Base-by-base conservation (phyloP, 345 rosid species). In the Lepidium sativum region DNA sequence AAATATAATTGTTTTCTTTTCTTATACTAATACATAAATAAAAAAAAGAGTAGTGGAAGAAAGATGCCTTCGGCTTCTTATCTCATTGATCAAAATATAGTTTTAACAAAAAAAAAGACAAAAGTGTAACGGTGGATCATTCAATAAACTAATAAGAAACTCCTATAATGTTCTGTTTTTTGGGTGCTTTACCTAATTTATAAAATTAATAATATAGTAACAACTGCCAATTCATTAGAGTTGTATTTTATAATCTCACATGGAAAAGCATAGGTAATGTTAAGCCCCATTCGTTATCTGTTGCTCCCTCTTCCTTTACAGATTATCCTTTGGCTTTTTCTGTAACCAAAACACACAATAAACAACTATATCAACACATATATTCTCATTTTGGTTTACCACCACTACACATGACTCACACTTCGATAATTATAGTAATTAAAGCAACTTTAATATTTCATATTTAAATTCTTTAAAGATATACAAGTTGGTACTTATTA, bases 51-150 rank as follows among this genome's bases (percentile, higher is more conserved):
- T 39, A 59, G 6, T 31, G 10, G 14, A 42, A 60, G 60, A 55
- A 55, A 71, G 44, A 63, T 63, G 75, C 70, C 75, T 71, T 71
- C 45, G 75, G 70, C 75, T 39, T 55, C 70, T 55, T n/a, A n/a
- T 71, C 65, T 39, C 65, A 56, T 48, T 48, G 39, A 48, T 48
- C 65, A 39, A 54, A 63, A 11, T 49, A 45, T 47, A 17, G 65
- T 70, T 55, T 63, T 56, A 68, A 70, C 58, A 54, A 54, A 54
- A 63, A 71, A 55, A n/a, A n/a, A n/a, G 53, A 63, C 58, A 71
- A 71, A 71, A 63, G 70, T 48, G 70, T 56, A 47, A 55, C 70
- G 75, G 45, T 63, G 57, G 64, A 39, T 63, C 44, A 18, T 63
- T 45, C 40, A 55, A 40, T 65, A 64, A 63, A 63, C 49, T 9